Percentiles rank a stretch among this genome's conserved stretches.
phyloP scores from a whole-genome alignment of 306 rosid species.

The Purshia tridentata region DNA sequence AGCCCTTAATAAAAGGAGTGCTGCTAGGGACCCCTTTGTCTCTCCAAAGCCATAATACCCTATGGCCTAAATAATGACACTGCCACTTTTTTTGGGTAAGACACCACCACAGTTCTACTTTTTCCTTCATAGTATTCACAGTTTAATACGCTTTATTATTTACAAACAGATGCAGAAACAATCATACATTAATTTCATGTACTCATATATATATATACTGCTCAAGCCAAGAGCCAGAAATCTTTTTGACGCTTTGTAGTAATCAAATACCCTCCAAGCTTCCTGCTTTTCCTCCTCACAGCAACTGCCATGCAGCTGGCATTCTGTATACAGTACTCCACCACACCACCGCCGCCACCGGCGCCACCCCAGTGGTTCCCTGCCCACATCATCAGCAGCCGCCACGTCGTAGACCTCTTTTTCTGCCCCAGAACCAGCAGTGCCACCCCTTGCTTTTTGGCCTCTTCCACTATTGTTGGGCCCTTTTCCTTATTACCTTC shows the following conservation, averaged over 20 bases:
- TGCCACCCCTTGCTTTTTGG: constrained; percentile 65
- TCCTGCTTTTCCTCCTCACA: constrained; percentile 79
- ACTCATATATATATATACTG: not conserved
- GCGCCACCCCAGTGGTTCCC: constrained; percentile 37
- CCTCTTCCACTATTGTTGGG: constrained; percentile 81
- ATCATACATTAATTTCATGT: not conserved
- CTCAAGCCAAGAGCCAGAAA: constrained; percentile 88
- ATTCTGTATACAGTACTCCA: constrained; percentile 85
- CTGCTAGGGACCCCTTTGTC: constrained; percentile 13
- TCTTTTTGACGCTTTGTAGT: constrained; percentile 95
- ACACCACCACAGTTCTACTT: no score
- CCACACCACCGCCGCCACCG: constrained; percentile 32
- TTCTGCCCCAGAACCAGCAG: constrained; percentile 87
- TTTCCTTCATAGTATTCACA: constrained; percentile 26
- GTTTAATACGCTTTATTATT: constrained; percentile 38
- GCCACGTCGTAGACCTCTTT: constrained; percentile 81
- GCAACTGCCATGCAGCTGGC: constrained; percentile 95
- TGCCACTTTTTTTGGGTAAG: no score
- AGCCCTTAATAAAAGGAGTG: not conserved
- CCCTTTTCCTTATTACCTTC: constrained; percentile 81
- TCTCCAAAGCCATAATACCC: constrained; percentile 5
- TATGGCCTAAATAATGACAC: constrained; percentile 36
- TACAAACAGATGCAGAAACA: constrained; percentile 35
- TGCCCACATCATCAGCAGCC: constrained; percentile 89
- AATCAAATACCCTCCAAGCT: constrained; percentile 86